phyloP scores from a whole-genome alignment of 257 asterid genomes.

The Pogostemon cablin region DNA sequence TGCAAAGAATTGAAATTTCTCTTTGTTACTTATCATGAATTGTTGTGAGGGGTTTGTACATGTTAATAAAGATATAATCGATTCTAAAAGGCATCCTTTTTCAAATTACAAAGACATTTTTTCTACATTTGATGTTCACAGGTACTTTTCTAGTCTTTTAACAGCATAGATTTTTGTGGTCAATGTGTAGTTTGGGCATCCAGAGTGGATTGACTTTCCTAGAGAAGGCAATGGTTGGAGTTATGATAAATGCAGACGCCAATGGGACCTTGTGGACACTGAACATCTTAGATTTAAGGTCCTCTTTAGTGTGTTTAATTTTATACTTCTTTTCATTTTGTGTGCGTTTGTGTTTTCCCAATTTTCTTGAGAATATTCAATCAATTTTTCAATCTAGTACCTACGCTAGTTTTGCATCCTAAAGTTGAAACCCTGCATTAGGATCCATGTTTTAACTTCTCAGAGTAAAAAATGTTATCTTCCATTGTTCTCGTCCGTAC shows the following conservation, averaged over 20 bases:
- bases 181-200: conserved; percentile 86
- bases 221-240: conserved; percentile 97
- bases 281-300: conserved; percentile 98
- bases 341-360: conserved; percentile 14
- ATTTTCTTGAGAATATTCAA: conserved; percentile 16
- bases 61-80: neutral
- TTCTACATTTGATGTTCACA: conserved; percentile 3
- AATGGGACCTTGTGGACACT: conserved; percentile 84
- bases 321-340: neutral
- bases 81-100: neutral
- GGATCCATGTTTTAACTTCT: conserved; percentile 10
- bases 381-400: neutral
- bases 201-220: conserved; percentile 99
- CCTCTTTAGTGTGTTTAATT: conserved; percentile 4
- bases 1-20: conserved; percentile 11
- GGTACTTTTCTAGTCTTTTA: conserved; percentile 24
- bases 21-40: conserved; percentile 12
- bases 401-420: conserved; percentile 17
- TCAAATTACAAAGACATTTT: neutral
- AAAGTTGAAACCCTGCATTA: conserved; percentile 14
- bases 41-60: conserved; percentile 13
- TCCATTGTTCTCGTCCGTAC: conserved; percentile 12
- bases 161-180: conserved; percentile 21
- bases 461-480: conserved; percentile 19
- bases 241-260: conserved; percentile 91